phyloP scores from a whole-genome alignment of 2,329 filamentous ascomycete genomes.

The Alternaria incomplexa region DNA sequence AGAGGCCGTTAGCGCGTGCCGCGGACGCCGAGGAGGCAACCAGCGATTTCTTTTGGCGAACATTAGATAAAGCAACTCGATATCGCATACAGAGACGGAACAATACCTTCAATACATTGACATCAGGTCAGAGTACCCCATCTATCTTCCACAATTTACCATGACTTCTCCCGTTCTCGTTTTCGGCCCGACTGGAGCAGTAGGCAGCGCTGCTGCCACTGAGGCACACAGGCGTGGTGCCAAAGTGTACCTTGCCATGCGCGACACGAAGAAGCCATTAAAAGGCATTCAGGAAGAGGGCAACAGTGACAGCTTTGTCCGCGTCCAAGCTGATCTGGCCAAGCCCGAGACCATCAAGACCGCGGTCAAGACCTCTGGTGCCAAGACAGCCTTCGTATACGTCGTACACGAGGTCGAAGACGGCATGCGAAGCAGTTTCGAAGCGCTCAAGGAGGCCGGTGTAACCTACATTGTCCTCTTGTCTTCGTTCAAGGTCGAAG shows the following conservation, averaged over 20 bases:
- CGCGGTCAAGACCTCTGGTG: conserved; percentile 52
- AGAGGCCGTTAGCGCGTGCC: not conserved
- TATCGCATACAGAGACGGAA: not conserved
- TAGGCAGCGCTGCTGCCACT: conserved; percentile 52
- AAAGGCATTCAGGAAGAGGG: conserved; percentile 43
- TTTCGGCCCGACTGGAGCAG: conserved; percentile 58
- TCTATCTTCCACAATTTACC: not conserved
- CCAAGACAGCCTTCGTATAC: conserved; percentile 60
- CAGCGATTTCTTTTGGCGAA: not conserved
- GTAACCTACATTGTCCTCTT: conserved; percentile 57
- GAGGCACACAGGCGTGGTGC: conserved; percentile 51
- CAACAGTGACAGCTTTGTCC: conserved; percentile 34
- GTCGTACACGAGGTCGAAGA: conserved; percentile 41
- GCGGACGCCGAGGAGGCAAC: not conserved
- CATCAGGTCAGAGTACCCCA: not conserved
- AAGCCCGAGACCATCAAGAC: conserved; percentile 49
- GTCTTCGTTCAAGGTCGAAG: conserved; percentile 18
- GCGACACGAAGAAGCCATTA: conserved; percentile 54
- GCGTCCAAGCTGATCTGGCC: conserved; percentile 55
- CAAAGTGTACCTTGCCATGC: conserved; percentile 57
- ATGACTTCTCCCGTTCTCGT: conserved; percentile 40
- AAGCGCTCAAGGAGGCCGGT: conserved; percentile 54
- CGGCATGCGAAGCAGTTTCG: conserved; percentile 49
- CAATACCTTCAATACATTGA: not conserved
- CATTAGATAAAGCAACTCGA: not conserved